phyloP scores from a whole-genome alignment of 2,329 filamentous ascomycete genomes.

The Aspergillus novofumigatus region DNA sequence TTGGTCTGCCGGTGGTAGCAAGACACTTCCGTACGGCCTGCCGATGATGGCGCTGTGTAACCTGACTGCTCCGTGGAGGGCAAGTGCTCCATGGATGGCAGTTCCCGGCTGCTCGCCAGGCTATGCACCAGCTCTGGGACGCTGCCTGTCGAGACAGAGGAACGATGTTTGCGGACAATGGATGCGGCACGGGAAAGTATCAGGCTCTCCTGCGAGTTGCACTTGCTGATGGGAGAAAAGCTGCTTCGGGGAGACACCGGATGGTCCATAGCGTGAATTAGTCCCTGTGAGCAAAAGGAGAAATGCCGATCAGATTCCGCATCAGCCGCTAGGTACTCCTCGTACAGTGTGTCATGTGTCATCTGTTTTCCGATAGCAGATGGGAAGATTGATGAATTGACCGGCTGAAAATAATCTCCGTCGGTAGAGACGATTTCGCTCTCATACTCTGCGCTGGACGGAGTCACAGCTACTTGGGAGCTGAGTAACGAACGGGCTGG shows the following conservation, averaged over 20 bases:
- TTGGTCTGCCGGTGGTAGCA: conserved; percentile 34
- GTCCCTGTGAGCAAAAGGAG: conserved; percentile 40
- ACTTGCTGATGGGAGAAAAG: conserved; percentile 51
- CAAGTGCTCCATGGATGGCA: conserved; percentile 22
- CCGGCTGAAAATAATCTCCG: conserved; percentile 30
- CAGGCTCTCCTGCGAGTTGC: conserved; percentile 55
- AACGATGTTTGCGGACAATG: conserved; percentile 44
- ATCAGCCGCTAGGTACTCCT: conserved; percentile 42
- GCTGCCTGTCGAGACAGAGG: conserved; percentile 43
- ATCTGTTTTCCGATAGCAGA: conserved; percentile 30
- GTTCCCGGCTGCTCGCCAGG: conserved; percentile 38
- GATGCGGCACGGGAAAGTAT: conserved; percentile 49
- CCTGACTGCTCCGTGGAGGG: conserved; percentile 18
- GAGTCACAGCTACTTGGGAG: conserved; percentile 27
- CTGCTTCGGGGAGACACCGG: conserved; percentile 45
- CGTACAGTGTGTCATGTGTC: conserved; percentile 32
- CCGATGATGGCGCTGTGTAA: conserved; percentile 1
- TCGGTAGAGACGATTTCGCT: conserved; percentile 20
- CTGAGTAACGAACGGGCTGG: conserved; percentile 28
- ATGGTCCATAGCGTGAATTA: conserved; percentile 38
- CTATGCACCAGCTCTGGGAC: conserved; percentile 44
- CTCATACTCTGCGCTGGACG: conserved; percentile 26
- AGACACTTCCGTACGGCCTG: conserved; percentile 20
- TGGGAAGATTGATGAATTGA: conserved; percentile 28
- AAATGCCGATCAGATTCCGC: conserved; percentile 46